A percentile compares a stretch with the other conserved stretches of the same genome.
These are phyloP conservation scores for Plasmodium gaboni DNA, from an alignment of 169 alveolate species.

Conservation along the genomic window DNA sequence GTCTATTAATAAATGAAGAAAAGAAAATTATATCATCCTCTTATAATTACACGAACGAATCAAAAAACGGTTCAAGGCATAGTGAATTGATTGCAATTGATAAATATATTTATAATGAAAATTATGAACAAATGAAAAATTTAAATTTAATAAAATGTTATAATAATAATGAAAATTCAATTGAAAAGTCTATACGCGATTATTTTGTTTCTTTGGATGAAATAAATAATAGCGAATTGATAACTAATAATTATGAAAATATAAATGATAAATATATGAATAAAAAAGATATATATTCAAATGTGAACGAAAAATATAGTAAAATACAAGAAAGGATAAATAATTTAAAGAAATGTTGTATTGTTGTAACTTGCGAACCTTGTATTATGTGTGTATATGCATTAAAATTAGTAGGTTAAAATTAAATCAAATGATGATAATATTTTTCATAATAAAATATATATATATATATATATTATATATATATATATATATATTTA, in stretches of 20 bases:
- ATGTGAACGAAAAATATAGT: constrained; percentile 14
- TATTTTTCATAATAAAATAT: neutral
- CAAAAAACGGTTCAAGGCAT: constrained; percentile 71
- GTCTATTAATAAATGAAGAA: constrained; percentile 54
- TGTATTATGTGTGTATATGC: constrained; percentile 92
- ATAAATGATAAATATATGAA: constrained; percentile 4
- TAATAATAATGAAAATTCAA: constrained; percentile 35
- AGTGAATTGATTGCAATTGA: constrained; percentile 72
- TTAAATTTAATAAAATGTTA: constrained; percentile 55
- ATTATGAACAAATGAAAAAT: constrained; percentile 63
- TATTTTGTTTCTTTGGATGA: constrained; percentile 10
- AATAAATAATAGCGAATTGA: neutral
- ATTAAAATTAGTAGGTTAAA: constrained; percentile 77
- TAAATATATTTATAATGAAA: constrained; percentile 49
- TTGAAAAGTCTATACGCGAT: constrained; percentile 24
- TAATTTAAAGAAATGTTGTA: constrained; percentile 31
- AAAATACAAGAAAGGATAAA: constrained; percentile 20
- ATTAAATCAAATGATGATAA: neutral
- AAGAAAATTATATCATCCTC: constrained; percentile 48
- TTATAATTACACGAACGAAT: constrained; percentile 52
- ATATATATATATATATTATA: neutral
- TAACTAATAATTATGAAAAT: neutral
- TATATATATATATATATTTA: neutral
- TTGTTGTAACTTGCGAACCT: constrained; percentile 87
- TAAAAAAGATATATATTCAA: neutral